A percentile compares a stretch with the other conserved stretches of the same genome.
Conservation (phyloP, 305 asterid genomes). For the Fraxinus dipetala region DNA sequence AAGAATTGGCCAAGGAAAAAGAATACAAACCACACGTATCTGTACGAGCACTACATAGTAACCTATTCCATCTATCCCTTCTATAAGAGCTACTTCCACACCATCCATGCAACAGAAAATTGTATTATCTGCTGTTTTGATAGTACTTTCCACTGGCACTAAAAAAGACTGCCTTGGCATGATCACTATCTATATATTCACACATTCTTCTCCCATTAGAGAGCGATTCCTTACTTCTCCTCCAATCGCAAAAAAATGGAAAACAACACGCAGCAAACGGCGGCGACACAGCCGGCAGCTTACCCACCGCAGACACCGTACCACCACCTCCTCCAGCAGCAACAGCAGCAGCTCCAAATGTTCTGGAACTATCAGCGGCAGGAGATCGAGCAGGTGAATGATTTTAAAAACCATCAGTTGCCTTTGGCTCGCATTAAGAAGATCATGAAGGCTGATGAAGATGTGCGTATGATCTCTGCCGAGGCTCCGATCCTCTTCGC, state of each 20-base stretch:
- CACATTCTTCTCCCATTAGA: neutral
- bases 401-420: slow-evolving; percentile 79
- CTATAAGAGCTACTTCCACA: slow-evolving; percentile 22
- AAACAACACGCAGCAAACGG: slow-evolving; percentile 61
- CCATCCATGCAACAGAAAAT: neutral
- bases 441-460: slow-evolving; percentile 92
- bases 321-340: slow-evolving; percentile 64
- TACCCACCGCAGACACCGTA: slow-evolving; percentile 59
- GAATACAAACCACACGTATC: slow-evolving; percentile 9
- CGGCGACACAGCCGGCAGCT: slow-evolving; percentile 41
- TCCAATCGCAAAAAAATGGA: slow-evolving; percentile 42
- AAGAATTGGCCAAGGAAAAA: slow-evolving; percentile 23
- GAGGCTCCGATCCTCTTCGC: slow-evolving; percentile 93
- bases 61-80: neutral
- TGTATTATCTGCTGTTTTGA: neutral
- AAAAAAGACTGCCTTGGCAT: neutral
- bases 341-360: slow-evolving; percentile 62
- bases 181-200: neutral
- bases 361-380: slow-evolving; percentile 69
- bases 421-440: slow-evolving; percentile 89
- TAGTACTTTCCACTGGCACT: slow-evolving; percentile 18
- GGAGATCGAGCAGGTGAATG: slow-evolving; percentile 70
- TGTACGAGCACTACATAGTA: slow-evolving; percentile 13
- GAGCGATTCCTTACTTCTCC: slow-evolving; percentile 1
- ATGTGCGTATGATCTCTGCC: slow-evolving; percentile 94